Base-by-base conservation (phyloP, 2,329 filamentous ascomycete genomes). In the Xylaria polymorpha region DNA sequence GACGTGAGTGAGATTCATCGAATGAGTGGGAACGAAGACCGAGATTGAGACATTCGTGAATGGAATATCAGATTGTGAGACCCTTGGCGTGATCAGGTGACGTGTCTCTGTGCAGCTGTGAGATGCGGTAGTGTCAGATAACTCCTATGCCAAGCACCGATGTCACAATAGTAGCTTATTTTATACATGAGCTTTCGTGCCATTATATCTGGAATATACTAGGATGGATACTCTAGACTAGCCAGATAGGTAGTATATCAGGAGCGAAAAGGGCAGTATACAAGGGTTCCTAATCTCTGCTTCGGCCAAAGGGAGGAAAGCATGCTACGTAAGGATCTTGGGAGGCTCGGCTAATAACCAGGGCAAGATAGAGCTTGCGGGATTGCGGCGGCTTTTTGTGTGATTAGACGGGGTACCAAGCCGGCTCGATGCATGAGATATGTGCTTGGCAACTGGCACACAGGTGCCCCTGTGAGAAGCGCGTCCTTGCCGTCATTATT, bases 381-480 rank as follows among this genome's bases (percentile, higher is more conserved):
- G 51, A 61, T 63, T 56, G 62, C 69, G 55, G 59, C 66, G 60
- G 57, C 57, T 58, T 57, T 53, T 32, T 64, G 41, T 44, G 58
- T 41, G 60, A 71, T 29, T 64, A 39, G 66, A 66, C 44, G 55
- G 64, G 37, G 48, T 70, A 68, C 68, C 66, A 72, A 71, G 70
- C 61, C 67, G 71, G 69, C 61, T 68, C 25, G 61, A 60, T 70
- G 67, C 71, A 73, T 70, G 61, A 68, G 44, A 61, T 51, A 44
- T 41, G 39, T 29, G 39, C 72, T 72, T 69, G 70, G 70, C 70
- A 29, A 59, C 66, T 71, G 68, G 70, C 41, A 71, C 61, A 69
- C 44, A 60, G 64, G 43, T 46, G 64, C 58, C 39, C 41, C 44
- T 61, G 48, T n/a, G 32, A 62, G 53, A 43, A n/a, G 57, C 25